A percentile compares a stretch with the other conserved stretches of the same genome.
Evolutionary conservation across 2,329 filamentous ascomycete species (phyloP).

Genomic region (Claviceps fusiformis): DNA sequence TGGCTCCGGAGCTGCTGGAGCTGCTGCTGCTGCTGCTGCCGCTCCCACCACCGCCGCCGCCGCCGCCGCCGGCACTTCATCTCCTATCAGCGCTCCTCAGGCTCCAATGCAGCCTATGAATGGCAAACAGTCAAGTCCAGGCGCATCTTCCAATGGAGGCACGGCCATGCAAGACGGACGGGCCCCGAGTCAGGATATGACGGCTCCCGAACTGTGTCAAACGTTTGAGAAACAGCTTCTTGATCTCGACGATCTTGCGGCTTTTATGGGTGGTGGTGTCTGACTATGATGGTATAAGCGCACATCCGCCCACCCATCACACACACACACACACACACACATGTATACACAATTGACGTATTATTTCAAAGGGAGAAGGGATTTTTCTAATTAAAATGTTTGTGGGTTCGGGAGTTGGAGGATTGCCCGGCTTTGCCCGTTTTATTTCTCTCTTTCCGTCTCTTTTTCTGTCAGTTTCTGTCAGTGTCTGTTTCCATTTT

Average conservation of each 20-base stretch:
- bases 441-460: neutral
- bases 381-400: too few species aligned
- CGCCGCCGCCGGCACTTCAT: slow-evolving; percentile 24
- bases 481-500: too few species aligned
- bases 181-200: slow-evolving; percentile 37
- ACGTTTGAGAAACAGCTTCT: slow-evolving; percentile 48
- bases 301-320: too few species aligned
- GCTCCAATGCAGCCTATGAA: slow-evolving; percentile 15
- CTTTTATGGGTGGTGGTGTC: slow-evolving; percentile 50
- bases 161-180: slow-evolving; percentile 19
- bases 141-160: slow-evolving; percentile 18
- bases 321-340: neutral
- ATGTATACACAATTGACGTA: too few species aligned
- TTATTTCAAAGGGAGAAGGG: too few species aligned
- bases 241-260: slow-evolving; percentile 46
- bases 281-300: slow-evolving; percentile 19
- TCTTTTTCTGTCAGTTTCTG: neutral
- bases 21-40: slow-evolving; percentile 24
- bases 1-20: slow-evolving; percentile 34
- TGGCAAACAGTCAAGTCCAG: slow-evolving; percentile 24
- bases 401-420: neutral
- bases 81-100: slow-evolving; percentile 15
- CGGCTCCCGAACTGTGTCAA: slow-evolving; percentile 40
- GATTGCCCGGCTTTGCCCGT: neutral
- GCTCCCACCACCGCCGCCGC: slow-evolving; percentile 26